Percentiles rank a stretch among this genome's conserved stretches.
phyloP scores from a whole-genome alignment of 2,329 filamentous ascomycete genomes.

The Cytospora chrysosperma region DNA sequence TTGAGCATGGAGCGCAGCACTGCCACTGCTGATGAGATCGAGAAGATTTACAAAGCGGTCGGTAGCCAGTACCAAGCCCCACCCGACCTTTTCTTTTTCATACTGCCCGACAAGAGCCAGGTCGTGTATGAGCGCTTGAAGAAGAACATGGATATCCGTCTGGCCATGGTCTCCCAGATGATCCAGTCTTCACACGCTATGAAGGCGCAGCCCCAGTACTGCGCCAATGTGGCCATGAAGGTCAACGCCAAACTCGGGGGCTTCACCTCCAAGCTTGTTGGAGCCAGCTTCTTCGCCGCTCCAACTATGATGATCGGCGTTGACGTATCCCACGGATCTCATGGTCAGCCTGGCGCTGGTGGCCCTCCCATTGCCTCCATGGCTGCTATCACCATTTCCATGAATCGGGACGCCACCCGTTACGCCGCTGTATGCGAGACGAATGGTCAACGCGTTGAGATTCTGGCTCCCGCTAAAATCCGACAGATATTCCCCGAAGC shows the following conservation, averaged over 20 bases:
- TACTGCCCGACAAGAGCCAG: conserved; percentile 70
- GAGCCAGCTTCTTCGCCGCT: conserved; percentile 42
- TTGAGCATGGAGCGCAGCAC: conserved; percentile 29
- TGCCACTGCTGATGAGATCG: conserved; percentile 52
- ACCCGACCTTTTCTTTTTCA: conserved; percentile 77
- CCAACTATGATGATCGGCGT: conserved; percentile 85
- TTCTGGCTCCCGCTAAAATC: conserved; percentile 68
- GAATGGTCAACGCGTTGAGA: conserved; percentile 80
- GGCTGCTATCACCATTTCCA: conserved; percentile 82
- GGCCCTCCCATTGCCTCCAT: conserved; percentile 57
- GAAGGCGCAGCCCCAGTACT: conserved; percentile 76
- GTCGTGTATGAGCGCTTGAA: conserved; percentile 82
- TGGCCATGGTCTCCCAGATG: conserved; percentile 80
- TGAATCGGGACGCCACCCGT: conserved; percentile 67
- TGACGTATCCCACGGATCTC: conserved; percentile 82
- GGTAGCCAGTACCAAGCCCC: conserved; percentile 52
- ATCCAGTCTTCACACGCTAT: conserved; percentile 69
- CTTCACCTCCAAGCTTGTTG: conserved; percentile 56
- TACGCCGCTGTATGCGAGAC: conserved; percentile 80
- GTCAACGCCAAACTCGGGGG: conserved; percentile 95
- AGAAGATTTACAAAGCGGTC: conserved; percentile 54
- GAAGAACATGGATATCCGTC: conserved; percentile 82
- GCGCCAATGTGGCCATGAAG: conserved; percentile 94
- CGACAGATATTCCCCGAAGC: conserved; percentile 64
- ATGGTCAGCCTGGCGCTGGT: conserved; percentile 53